These are phyloP conservation scores for Fusarium robinianum DNA, from an alignment of 2,329 filamentous ascomycete species.

Conservation along the genomic window DNA sequence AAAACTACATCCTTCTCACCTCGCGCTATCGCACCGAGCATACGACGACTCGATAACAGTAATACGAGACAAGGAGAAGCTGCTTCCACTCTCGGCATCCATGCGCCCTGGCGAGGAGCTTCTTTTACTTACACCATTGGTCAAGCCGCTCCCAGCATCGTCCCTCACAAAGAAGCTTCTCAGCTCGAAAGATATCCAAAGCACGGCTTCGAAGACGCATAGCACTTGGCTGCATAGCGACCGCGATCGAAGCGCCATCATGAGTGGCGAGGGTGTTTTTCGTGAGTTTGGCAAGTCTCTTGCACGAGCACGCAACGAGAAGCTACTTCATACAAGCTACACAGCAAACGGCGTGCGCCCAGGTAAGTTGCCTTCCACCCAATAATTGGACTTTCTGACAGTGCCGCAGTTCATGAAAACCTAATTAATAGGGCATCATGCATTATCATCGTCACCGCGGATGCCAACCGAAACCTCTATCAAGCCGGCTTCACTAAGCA, in stretches of 20 bases:
- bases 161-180: conserved; percentile 75
- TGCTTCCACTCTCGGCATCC: conserved; percentile 80
- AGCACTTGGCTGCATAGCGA: conserved; percentile 63
- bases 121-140: conserved; percentile 83
- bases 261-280: conserved; percentile 94
- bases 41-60: conserved; percentile 95
- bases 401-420: conserved; percentile 74
- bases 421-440: conserved; percentile 86
- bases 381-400: conserved; percentile 7
- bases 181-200: conserved; percentile 53
- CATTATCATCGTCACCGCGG: conserved; percentile 89
- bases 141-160: conserved; percentile 91
- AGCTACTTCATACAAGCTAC: conserved; percentile 91
- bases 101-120: conserved; percentile 86
- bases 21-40: conserved; percentile 77
- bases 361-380: conserved; percentile 41
- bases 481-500: conserved; percentile 96
- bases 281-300: conserved; percentile 84
- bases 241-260: conserved; percentile 63
- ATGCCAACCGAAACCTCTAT: conserved; percentile 92
- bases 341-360: conserved; percentile 90
- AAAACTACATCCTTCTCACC: conserved; percentile 80
- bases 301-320: conserved; percentile 83
- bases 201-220: conserved; percentile 47
- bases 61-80: conserved; percentile 83